Evolutionary conservation across 2,329 filamentous ascomycete species (phyloP), one percentile per base, ranked within the genome.

Genomic region (Dothistroma septosporum): DNA sequence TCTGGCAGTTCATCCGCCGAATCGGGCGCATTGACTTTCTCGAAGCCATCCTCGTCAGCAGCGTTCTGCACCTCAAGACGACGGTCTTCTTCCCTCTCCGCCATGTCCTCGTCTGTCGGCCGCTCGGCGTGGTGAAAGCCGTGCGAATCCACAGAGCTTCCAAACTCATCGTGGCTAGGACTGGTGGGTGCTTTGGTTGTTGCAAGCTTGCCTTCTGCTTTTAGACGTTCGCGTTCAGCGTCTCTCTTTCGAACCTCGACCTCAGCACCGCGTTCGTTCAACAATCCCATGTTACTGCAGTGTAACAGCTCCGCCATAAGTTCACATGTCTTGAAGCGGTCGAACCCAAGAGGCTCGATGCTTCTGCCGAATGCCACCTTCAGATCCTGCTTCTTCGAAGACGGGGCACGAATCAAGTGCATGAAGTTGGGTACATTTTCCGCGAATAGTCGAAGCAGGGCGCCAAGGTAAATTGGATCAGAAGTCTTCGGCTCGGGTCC

Each of bases 311-410:
- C 94, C 0, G 94, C 94, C 94, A 99, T 97, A 61, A 99, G 82
- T 76, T 99, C 94, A 75, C 94, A 99, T 0, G 94, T 97, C 80
- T 99, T 99, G 81, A 99, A 99, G 21, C 94, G 85, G 76, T 99
- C 94, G 72, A 99, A 99, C 2, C 94, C 94, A 10, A 99, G 83
- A 4, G 94, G 93, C 75, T 97, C 92, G 56, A 99, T 92, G 74
- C 89, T 90, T 50, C 87, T 85, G 56, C 92, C 92, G 79, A 96
- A 99, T 0, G 94, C 94, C 2, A 92, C 93, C 68, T 87, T 88
- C 41, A 97, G 80, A 60, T 88, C 86, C 50, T 88, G 85, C 72
- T 89, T 88, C 69, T 88, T 87, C 3, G 88, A 85, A 0, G 87
- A 87, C 0, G 87, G 84, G 66, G 91, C 91, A 73, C 92, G 85